Conservation (phyloP, 371 early-diverging fungal species). For the Capillidium rhysosporum region DNA sequence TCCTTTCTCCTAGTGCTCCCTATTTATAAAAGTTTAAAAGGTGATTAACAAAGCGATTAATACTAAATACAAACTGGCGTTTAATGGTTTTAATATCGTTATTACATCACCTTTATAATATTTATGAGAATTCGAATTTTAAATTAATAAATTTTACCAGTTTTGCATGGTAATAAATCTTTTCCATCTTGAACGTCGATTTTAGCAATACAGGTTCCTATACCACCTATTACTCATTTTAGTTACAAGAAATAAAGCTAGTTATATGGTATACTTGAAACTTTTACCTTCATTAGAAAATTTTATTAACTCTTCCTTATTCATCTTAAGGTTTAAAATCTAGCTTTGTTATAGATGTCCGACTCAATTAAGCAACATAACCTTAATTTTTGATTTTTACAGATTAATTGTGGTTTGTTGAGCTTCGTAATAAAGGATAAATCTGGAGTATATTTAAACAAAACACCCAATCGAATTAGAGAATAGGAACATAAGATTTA, state of each 20-base stretch:
- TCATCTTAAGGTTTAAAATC: not conserved
- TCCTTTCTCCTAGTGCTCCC: not conserved
- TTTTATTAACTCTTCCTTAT: not conserved
- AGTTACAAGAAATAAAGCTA: not conserved
- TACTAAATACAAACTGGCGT: constrained; percentile 4
- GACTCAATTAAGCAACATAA: too few species aligned
- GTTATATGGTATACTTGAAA: not conserved
- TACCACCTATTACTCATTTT: not conserved
- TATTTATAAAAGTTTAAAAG: not conserved
- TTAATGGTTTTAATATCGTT: constrained; percentile 5
- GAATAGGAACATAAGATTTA: too few species aligned
- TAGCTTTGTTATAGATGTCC: too few species aligned
- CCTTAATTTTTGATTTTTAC: too few species aligned
- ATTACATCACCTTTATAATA: constrained; percentile 5
- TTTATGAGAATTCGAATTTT: not conserved
- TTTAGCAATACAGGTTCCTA: constrained; percentile 4
- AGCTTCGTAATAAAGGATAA: too few species aligned
- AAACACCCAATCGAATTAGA: too few species aligned
- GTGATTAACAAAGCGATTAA: not conserved
- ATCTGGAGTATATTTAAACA: too few species aligned
- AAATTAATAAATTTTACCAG: not conserved
- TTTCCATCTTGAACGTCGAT: not conserved
- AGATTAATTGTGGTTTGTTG: too few species aligned
- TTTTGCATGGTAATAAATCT: constrained; percentile 3
- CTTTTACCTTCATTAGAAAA: not conserved